Evolutionary conservation across 1,284 basidiomycete genomes (phyloP), one percentile per base, ranked within the genome.

Genomic region (Vanrija pseudolonga): DNA sequence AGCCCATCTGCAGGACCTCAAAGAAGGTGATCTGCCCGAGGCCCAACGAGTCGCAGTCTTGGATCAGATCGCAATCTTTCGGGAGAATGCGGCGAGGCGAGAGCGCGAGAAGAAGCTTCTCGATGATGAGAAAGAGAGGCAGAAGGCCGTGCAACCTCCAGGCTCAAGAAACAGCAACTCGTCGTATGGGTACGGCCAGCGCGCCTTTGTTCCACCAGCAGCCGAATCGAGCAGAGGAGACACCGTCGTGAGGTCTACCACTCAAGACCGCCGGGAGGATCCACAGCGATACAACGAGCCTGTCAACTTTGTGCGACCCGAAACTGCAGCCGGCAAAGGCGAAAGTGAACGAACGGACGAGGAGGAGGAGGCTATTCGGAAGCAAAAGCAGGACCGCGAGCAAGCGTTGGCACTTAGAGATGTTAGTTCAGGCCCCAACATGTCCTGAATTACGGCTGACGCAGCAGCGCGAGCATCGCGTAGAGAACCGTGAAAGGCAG

Each of bases 21-120:
- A 94, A 69, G 90, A 94, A 77, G 89, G 90, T 48, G 93, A 97
- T 69, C 82, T 98, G 24, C 93, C 93, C n/a, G 93, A 95, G 76
- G 89, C 89, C 1, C 91, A 94, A 74, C 87, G 93, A 20, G 91
- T 89, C 2, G 86, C 90, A 28, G 93, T 98, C 52, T 87, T 97
- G 55, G 90, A 87, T 36, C 93, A 97, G 72, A 98, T 98, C 58
- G 91, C 92, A 1, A 87, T 92, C 65, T 97, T 94, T 74, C 83
- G 90, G 51, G 89, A 92, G 74, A 83, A 87, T 17, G 87, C 90
- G 0, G 90, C 88, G 14, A 89, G 90, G 70, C 80, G 88, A 24
- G 90, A 94, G 67, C 82, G 87, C 32, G 89, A 93, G 73, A 90
- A 90, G 77, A 78, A 88, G 77, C 80, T 82, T 50, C 84, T 88